These are phyloP conservation scores for Suillus americanus DNA, from an alignment of 768 basidiomycete species.

Conservation along the genomic window DNA sequence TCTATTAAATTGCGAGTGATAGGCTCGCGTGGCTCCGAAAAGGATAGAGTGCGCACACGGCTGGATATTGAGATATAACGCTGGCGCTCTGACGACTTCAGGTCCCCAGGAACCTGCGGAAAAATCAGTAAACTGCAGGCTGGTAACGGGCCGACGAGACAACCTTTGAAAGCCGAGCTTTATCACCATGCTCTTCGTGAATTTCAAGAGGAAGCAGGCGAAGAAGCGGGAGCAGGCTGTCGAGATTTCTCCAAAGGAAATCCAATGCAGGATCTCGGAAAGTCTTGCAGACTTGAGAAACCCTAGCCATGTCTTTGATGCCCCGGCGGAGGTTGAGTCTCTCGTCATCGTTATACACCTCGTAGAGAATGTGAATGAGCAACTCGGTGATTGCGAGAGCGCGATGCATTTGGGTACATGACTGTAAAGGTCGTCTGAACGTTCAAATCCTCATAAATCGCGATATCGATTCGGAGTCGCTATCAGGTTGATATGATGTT, in stretches of 20 bases:
- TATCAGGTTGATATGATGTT: background rate
- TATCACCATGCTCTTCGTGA: background rate
- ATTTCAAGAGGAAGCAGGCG: background rate
- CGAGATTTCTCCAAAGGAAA: background rate
- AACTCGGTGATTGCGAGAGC: conserved; percentile 2
- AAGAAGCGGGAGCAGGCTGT: background rate
- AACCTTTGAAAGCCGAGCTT: conserved; percentile 1
- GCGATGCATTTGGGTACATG: conserved; percentile 3
- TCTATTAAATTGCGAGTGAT: background rate
- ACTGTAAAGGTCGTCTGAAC: too few relatives aligned
- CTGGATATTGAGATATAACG: conserved; percentile 1
- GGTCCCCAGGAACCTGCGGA: background rate
- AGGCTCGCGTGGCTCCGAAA: background rate
- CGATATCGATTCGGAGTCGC: background rate
- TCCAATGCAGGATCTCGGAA: conserved; percentile 3
- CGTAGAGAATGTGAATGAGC: background rate
- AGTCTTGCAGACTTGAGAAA: background rate
- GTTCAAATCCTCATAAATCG: background rate
- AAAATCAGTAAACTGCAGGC: background rate
- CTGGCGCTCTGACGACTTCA: background rate
- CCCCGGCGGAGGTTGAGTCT: background rate
- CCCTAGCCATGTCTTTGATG: background rate
- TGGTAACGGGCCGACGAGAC: too few relatives aligned
- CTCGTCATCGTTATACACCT: background rate
- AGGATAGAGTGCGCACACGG: conserved; percentile 3